These are phyloP conservation scores for Platanthera guangdongensis DNA, from an alignment of 106 monocot species.

Conservation along the genomic window DNA sequence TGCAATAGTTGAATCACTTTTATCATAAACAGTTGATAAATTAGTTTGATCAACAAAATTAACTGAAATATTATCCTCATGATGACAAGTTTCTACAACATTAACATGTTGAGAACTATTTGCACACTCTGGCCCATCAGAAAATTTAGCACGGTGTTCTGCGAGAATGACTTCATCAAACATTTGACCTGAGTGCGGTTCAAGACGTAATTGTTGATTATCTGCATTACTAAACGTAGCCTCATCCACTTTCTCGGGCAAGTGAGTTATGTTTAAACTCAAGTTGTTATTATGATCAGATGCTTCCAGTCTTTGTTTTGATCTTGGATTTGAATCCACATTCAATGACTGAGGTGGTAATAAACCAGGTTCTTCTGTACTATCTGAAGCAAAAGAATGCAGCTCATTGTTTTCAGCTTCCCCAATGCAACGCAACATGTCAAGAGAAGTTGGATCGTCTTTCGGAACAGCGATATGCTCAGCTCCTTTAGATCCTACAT, in stretches of 20 bases:
- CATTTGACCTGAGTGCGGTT: background rate
- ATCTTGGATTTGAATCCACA: background rate
- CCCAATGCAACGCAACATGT: background rate
- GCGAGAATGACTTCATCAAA: background rate
- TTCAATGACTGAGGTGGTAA: background rate
- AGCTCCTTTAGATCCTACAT: background rate
- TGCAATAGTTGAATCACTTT: background rate
- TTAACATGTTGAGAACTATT: background rate
- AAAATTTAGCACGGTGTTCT: background rate
- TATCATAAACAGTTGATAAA: background rate
- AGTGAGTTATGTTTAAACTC: background rate
- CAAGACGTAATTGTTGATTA: background rate
- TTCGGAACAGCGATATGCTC: background rate
- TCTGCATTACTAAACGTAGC: background rate
- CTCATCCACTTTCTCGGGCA: constrained; percentile 3
- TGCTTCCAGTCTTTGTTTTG: background rate
- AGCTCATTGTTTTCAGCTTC: background rate
- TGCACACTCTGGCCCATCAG: background rate
- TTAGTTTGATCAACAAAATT: background rate
- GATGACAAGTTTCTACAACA: background rate
- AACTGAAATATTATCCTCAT: background rate
- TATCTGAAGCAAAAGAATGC: background rate
- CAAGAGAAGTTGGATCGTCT: background rate
- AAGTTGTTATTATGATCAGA: background rate
- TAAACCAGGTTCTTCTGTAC: background rate